phyloP scores from a whole-genome alignment of 2,329 filamentous ascomycete species.

The Colletotrichum acutatum region DNA sequence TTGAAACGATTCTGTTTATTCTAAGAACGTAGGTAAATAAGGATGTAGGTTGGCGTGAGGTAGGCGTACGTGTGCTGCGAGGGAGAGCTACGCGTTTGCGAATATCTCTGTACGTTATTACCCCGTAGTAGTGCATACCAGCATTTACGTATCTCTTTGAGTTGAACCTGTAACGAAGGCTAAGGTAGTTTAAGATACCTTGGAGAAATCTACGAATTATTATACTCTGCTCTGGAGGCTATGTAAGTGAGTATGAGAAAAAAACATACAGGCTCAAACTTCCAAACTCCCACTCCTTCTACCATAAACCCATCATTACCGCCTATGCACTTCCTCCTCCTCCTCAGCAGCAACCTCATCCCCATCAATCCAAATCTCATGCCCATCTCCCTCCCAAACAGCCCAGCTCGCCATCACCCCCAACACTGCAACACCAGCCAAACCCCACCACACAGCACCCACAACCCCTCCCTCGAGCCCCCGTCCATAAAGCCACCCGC shows the following conservation, averaged over 20 bases:
- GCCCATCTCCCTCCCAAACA: slow-evolving; percentile 70
- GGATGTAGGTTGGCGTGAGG: too few relatives aligned
- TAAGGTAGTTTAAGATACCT: too few relatives aligned
- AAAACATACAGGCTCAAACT: neutral
- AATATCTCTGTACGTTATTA: too few relatives aligned
- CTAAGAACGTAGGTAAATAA: too few relatives aligned
- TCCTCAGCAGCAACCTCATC: slow-evolving; percentile 57
- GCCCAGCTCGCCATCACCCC: slow-evolving; percentile 63
- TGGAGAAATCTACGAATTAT: neutral
- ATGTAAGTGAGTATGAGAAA: neutral
- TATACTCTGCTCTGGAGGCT: neutral
- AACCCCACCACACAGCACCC: slow-evolving; percentile 68
- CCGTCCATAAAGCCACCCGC: slow-evolving; percentile 70
- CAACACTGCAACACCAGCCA: slow-evolving; percentile 60
- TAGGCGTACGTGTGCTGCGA: too few relatives aligned
- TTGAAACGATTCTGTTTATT: too few relatives aligned
- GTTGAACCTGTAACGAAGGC: too few relatives aligned
- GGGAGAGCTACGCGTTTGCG: too few relatives aligned
- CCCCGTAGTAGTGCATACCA: too few relatives aligned
- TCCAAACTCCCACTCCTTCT: neutral
- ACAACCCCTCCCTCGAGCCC: slow-evolving; percentile 68
- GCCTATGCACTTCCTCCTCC: neutral
- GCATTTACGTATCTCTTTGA: too few relatives aligned
- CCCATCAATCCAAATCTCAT: slow-evolving; percentile 73
- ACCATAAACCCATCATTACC: neutral